These are phyloP conservation scores for Pythium rhizo-oryzae DNA, from an alignment of 352 stramenopile species.

Conservation along the genomic window DNA sequence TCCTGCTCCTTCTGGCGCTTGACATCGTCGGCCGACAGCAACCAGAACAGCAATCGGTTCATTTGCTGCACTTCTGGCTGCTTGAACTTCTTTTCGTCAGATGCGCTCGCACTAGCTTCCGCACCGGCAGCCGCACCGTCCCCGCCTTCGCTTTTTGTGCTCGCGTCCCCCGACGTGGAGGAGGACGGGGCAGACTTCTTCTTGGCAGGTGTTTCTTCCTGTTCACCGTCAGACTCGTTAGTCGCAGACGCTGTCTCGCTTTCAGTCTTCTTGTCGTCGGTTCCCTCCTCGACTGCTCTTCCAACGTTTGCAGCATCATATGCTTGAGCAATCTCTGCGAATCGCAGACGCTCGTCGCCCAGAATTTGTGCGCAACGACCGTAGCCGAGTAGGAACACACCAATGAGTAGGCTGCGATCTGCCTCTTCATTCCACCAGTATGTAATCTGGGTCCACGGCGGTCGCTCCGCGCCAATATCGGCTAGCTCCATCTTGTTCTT, in stretches of 20 bases:
- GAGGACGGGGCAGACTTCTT: conserved; percentile 1
- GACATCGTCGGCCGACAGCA: conserved; percentile 85
- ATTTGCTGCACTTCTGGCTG: conserved; percentile 90
- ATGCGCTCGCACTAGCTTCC: conserved; percentile 24
- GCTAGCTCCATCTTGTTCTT: conserved; percentile 61
- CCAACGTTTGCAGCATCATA: conserved; percentile 37
- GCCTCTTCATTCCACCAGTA: conserved; percentile 86
- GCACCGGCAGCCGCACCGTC: conserved; percentile 21
- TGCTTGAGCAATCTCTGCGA: conserved; percentile 63
- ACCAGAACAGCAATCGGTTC: conserved; percentile 86
- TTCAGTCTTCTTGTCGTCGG: conserved; percentile 36
- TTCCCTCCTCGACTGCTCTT: conserved; percentile 41
- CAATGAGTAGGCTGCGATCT: conserved; percentile 77
- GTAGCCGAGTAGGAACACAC: conserved; percentile 87
- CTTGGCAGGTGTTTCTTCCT: conserved; percentile 29
- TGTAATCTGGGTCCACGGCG: conserved; percentile 81
- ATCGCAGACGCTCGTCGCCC: conserved; percentile 70
- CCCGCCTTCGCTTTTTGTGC: conserved; percentile 27
- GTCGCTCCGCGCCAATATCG: conserved; percentile 66
- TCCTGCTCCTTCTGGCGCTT: conserved; percentile 84
- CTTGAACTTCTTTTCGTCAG: conserved; percentile 62
- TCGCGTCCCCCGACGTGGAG: neutral
- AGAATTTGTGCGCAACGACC: conserved; percentile 85
- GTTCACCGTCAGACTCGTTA: conserved; percentile 14
- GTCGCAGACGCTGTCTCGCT: conserved; percentile 9